Base-by-base conservation (phyloP, 768 basidiomycete genomes). In the Stropharia rugosoannulata region DNA sequence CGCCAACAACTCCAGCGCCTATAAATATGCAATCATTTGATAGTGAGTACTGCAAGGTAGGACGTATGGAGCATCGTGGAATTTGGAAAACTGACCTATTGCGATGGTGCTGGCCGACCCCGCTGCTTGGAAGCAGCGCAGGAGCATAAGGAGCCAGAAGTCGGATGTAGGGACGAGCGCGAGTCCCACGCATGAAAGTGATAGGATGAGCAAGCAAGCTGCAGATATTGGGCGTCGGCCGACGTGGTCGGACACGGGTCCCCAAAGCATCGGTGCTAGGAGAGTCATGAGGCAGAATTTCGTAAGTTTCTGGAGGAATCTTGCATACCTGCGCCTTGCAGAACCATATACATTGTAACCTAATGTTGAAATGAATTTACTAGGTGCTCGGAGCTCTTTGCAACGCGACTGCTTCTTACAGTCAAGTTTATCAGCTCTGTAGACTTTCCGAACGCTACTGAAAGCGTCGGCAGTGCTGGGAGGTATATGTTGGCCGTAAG, bases 71-170 rank as follows among this genome's bases (percentile, higher is more conserved):
- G 22, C 16, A 9, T 29, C 15, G 27, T 27, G 10, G 5, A 15
- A 18, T 12, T 12, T 38, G 15, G 11, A n/a, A 13, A 4, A 63
- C 66, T 41, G 65, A 81, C 89, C 89, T 18, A 93, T 73, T 0
- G 89, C 89, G 57, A 91, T 77, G 0, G 88, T 90, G 54, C 89
- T 89, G 0, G 90, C 88, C 2, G 86, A 90, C 1, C 92, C 91
- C 2, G 85, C 79, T 1, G 89, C 85, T 73, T 94, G 92, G 2
- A 93, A 37, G 57, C 87, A 90, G 19, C 93, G 81, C n/a, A 95
- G 77, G 13, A 94, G 61, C 74, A 94, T 79, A 10, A 94, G 73
- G 5, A 91, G 71, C 90, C 89, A 93, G 66, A 89, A 94, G 3
- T 78, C 87, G 4, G 73, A 73, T 2, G 76, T 76, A 1, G 80